Evolutionary conservation across 2,329 filamentous ascomycete genomes (phyloP).

Genomic region (Sordariomycetes sp.): DNA sequence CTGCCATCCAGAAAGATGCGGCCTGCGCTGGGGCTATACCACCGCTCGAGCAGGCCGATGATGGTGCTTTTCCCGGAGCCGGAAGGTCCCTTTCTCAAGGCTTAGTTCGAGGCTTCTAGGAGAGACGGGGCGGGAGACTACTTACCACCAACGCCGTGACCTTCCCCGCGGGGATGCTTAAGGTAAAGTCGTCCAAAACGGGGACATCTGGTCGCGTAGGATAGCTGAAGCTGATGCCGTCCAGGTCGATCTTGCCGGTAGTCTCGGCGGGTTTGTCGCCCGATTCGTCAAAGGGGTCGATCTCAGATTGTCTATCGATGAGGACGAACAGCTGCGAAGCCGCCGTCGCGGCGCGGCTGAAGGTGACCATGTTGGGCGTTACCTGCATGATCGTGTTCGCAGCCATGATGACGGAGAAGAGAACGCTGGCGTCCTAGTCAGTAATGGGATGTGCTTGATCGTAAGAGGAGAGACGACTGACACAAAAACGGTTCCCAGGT

Average conservation of each 20-base stretch:
- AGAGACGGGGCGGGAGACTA: slow-evolving; percentile 15
- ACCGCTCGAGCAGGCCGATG: slow-evolving; percentile 45
- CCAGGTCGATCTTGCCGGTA: slow-evolving; percentile 34
- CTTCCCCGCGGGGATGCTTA: slow-evolving; percentile 32
- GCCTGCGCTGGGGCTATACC: slow-evolving; percentile 41
- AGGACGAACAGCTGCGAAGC: slow-evolving; percentile 34
- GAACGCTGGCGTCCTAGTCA: slow-evolving; percentile 20
- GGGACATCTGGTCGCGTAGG: slow-evolving; percentile 42
- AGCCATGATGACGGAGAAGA: slow-evolving; percentile 34
- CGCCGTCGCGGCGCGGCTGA: slow-evolving; percentile 34
- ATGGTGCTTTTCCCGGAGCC: slow-evolving; percentile 50
- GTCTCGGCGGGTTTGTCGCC: slow-evolving; percentile 18
- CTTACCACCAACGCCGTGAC: slow-evolving; percentile 46
- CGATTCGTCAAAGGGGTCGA: slow-evolving; percentile 28
- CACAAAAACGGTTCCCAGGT: slow-evolving; percentile 35
- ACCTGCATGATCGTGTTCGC: slow-evolving; percentile 32
- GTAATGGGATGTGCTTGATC: background rate
- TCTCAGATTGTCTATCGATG: slow-evolving; percentile 31
- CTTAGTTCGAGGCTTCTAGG: background rate
- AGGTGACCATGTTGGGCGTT: slow-evolving; percentile 30
- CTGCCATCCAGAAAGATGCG: slow-evolving; percentile 30
- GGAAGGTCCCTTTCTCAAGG: slow-evolving; percentile 41
- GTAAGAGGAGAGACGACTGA: slow-evolving; percentile 13
- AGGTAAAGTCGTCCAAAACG: slow-evolving; percentile 28
- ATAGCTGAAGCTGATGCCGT: slow-evolving; percentile 40